A percentile compares a stretch with the other conserved stretches of the same genome.
Conservation (phyloP, 768 basidiomycete genomes). For the Phallus indusiatus region DNA sequence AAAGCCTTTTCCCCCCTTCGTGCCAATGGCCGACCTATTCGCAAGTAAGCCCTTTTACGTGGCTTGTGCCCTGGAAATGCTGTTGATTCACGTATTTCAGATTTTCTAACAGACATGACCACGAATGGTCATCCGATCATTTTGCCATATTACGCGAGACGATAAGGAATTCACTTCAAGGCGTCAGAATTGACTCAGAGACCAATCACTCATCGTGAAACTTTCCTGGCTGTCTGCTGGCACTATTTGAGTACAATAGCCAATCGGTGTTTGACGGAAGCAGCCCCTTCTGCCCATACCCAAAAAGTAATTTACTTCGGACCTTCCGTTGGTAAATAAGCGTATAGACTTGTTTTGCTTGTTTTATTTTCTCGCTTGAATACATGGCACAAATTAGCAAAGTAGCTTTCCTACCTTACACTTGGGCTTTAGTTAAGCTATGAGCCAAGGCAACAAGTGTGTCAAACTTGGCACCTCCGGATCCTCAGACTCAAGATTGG, state of each 20-base stretch:
- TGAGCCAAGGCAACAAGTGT: too few species aligned
- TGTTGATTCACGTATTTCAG: not conserved
- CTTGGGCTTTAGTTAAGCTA: too few species aligned
- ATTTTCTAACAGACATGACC: constrained; percentile 1
- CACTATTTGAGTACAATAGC: not conserved
- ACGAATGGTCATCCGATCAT: constrained; percentile 1
- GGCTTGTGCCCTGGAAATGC: not conserved
- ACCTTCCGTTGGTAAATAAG: too few species aligned
- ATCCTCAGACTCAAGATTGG: too few species aligned
- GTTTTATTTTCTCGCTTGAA: too few species aligned
- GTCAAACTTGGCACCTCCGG: too few species aligned
- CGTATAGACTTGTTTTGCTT: too few species aligned
- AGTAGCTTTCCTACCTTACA: too few species aligned
- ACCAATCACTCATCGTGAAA: not conserved
- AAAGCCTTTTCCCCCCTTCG: constrained; percentile 48
- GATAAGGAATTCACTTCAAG: not conserved
- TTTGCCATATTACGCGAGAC: not conserved
- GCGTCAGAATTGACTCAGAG: not conserved
- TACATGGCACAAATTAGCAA: too few species aligned
- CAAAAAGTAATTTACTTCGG: too few species aligned
- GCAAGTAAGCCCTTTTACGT: constrained; percentile 37
- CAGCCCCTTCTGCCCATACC: too few species aligned
- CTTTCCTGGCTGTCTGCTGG: not conserved
- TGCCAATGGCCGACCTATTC: constrained; percentile 47
- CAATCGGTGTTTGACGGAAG: too few species aligned